Evolutionary conservation across 805 yeast genomes (phyloP).

Genomic region (Metschnikowia similis): DNA sequence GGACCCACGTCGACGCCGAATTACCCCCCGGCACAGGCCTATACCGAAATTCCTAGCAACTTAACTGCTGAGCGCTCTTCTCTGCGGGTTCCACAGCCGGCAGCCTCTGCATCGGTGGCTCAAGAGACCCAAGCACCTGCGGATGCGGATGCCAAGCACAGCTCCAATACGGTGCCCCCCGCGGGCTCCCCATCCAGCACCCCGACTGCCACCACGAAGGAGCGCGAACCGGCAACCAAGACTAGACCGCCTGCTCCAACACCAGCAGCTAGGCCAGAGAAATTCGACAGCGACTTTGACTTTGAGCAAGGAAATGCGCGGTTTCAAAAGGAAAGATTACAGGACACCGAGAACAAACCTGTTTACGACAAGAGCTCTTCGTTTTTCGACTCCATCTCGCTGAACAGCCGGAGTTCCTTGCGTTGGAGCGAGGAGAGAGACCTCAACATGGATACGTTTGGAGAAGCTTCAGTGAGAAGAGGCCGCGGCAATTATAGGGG

Average conservation of each 20-base stretch:
- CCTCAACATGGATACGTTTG: slow-evolving; percentile 79
- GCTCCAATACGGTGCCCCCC: slow-evolving; percentile 5
- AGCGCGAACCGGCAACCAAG: background rate
- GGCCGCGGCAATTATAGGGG: slow-evolving; percentile 23
- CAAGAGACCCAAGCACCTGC: background rate
- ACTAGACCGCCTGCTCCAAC: slow-evolving; percentile 12
- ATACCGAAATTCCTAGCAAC: background rate
- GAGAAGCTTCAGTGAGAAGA: slow-evolving; percentile 53
- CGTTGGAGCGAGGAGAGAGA: slow-evolving; percentile 70
- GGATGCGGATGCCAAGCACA: background rate
- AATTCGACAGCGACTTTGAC: slow-evolving; percentile 58
- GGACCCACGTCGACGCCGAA: slow-evolving; percentile 18
- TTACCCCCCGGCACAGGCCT: background rate
- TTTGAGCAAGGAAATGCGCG: slow-evolving; percentile 71
- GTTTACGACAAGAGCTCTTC: slow-evolving; percentile 76
- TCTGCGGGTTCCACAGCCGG: background rate
- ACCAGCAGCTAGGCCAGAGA: slow-evolving; percentile 13
- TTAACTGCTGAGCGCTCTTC: background rate
- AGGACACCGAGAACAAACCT: slow-evolving; percentile 24
- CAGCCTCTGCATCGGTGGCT: background rate
- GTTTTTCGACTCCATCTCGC: slow-evolving; percentile 80
- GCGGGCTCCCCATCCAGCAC: background rate
- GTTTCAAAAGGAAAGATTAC: slow-evolving; percentile 36
- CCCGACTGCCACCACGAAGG: too few species aligned
- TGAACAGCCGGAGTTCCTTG: slow-evolving; percentile 45